phyloP scores from a whole-genome alignment of 208 protist genomes.

The Dictyostelium gargantuum region DNA sequence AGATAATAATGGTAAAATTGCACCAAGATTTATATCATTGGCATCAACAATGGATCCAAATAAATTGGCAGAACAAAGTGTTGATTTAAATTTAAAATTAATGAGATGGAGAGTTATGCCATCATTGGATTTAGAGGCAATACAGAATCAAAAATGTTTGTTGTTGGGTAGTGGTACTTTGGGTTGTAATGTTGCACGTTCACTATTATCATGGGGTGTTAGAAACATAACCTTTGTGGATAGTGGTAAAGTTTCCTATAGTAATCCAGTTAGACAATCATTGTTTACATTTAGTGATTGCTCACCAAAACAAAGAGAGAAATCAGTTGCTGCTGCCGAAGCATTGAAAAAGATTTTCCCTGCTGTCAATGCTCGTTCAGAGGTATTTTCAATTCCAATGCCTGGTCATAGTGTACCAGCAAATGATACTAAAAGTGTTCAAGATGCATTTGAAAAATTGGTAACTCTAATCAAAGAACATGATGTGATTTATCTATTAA shows the following conservation, averaged over 20 bases:
- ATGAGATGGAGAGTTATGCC: slow-evolving; percentile 98
- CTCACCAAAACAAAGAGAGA: slow-evolving; percentile 84
- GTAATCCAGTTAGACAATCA: slow-evolving; percentile 94
- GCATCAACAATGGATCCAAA: slow-evolving; percentile 90
- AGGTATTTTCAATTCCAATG: slow-evolving; percentile 95
- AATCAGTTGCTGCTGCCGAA: slow-evolving; percentile 91
- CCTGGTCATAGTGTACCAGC: slow-evolving; percentile 92
- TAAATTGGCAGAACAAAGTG: slow-evolving; percentile 82
- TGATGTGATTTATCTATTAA: slow-evolving; percentile 98
- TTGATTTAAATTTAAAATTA: slow-evolving; percentile 95
- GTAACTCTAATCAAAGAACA: slow-evolving; percentile 74
- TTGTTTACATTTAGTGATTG: slow-evolving; percentile 85
- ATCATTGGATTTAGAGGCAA: slow-evolving; percentile 89
- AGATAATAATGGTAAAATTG: slow-evolving; percentile 81
- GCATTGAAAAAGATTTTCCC: slow-evolving; percentile 92
- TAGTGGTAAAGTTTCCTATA: slow-evolving; percentile 94
- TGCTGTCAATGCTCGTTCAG: slow-evolving; percentile 64
- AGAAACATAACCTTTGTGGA: slow-evolving; percentile 96
- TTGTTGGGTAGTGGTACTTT: slow-evolving; percentile 97
- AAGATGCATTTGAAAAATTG: slow-evolving; percentile 79
- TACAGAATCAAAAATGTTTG: slow-evolving; percentile 91
- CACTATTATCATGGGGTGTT: slow-evolving; percentile 95
- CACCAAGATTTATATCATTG: slow-evolving; percentile 85
- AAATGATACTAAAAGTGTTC: slow-evolving; percentile 71
- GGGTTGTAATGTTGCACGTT: slow-evolving; percentile 97